These are phyloP conservation scores for Chytriomyces hyalinus DNA, from an alignment of 192 early-diverging fungal species.

Conservation along the genomic window DNA sequence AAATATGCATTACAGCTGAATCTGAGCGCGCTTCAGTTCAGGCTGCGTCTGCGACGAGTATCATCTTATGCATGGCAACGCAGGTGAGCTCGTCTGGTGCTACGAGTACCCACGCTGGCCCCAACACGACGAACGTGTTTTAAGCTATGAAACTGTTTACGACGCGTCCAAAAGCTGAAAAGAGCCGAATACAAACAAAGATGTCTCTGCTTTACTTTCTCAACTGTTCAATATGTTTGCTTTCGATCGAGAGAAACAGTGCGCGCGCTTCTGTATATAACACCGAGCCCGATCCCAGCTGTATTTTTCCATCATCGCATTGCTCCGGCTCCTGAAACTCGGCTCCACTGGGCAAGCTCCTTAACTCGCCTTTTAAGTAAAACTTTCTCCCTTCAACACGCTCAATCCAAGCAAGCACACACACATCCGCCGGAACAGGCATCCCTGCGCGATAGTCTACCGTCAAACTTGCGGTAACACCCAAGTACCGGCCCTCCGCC, in stretches of 20 bases:
- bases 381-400: conserved; percentile 29
- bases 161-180: no score
- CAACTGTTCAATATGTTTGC: not conserved
- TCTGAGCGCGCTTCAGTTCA: no score
- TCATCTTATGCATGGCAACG: no score
- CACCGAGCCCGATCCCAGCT: not conserved
- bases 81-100: no score
- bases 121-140: no score
- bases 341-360: not conserved
- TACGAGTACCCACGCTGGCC: no score
- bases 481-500: not conserved
- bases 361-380: conserved; percentile 14
- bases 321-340: not conserved
- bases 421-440: conserved; percentile 16
- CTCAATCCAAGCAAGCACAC: conserved; percentile 22
- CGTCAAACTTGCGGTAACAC: conserved; percentile 34
- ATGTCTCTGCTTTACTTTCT: no score
- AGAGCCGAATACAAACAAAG: no score
- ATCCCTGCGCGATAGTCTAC: conserved; percentile 33
- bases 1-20: no score
- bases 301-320: not conserved
- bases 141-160: no score
- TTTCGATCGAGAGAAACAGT: not conserved
- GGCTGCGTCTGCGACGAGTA: no score
- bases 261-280: not conserved